Evolutionary conservation across 1,139 yeast species (phyloP), one percentile per base, ranked within the genome.

Genomic region (Lodderomyces metapsilosis): DNA sequence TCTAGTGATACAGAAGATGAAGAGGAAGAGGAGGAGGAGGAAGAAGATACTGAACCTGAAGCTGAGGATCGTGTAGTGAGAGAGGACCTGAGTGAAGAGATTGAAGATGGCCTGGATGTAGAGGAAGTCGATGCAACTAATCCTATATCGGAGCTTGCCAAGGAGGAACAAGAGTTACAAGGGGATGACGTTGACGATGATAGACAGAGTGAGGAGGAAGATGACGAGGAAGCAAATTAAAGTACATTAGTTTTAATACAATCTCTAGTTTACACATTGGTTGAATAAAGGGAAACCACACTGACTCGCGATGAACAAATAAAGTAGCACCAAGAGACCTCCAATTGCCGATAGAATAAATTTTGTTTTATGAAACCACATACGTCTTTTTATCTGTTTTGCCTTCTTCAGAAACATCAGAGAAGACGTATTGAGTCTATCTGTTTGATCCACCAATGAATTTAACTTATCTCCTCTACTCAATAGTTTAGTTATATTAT

Each of bases 381-480:
- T 76, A 46, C 71, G 74, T 37, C 88, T 66, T 52, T 79, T 79
- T 28, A 88, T 76, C 41, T 73, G 72, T 22, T 77, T 78, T 0
- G 96, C 86, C 45, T 82, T 74, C 50, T 84, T 80, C 50, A 88
- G 82, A 57, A 89, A 89, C 36, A 84, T 77, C 63, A 73, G 78
- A 4, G 95, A 80, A 27, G 81, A 78, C 22, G 76, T 73, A 50
- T 84, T 87, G 61, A 88, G 72, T 41, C 82, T 71, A 49, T 86
- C 87, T 1, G 96, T 88, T 58, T 89, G 89, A 57, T 84, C 86
- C 13, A 88, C 95, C 47, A 89, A 70, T 38, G 78, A 62, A 48
- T 81, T 80, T 45, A 89, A 80, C 44, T 87, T 75, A 53, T 88
- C 96, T 10, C 95, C 96, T 43, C 97, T 74, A 53, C 81, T 82